Evolutionary conservation across 129 eudicot species (phyloP).

Genomic region (Scalesia atractyloides): DNA sequence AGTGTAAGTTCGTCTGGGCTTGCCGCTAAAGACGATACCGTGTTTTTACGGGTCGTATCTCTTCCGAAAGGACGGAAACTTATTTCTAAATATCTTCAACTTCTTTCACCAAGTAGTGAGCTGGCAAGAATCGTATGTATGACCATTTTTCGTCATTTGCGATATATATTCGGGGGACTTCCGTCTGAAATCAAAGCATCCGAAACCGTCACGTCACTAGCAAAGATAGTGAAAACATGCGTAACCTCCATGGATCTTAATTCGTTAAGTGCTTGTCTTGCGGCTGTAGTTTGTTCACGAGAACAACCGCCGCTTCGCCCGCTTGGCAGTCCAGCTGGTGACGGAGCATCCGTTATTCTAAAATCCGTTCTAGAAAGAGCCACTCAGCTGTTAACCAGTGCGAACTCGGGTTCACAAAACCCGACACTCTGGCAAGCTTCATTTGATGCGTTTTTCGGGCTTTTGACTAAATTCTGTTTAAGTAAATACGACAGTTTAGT

Average conservation of each 20-base stretch:
- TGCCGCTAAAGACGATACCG: slow-evolving; percentile 75
- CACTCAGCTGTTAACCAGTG: slow-evolving; percentile 43
- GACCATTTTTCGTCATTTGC: slow-evolving; percentile 86
- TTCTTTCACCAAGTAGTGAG: slow-evolving; percentile 77
- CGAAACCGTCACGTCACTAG: slow-evolving; percentile 52
- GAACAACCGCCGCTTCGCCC: slow-evolving; percentile 99
- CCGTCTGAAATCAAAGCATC: slow-evolving; percentile 62
- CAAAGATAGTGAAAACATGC: slow-evolving; percentile 55
- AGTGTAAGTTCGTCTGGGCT: slow-evolving; percentile 47
- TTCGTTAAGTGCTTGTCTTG: slow-evolving; percentile 89
- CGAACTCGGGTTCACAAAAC: slow-evolving; percentile 48
- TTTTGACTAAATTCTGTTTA: slow-evolving; percentile 76
- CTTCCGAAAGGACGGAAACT: slow-evolving; percentile 89
- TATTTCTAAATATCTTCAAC: slow-evolving; percentile 64
- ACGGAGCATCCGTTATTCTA: slow-evolving; percentile 72
- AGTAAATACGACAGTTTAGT: slow-evolving; percentile 79
- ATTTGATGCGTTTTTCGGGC: slow-evolving; percentile 79
- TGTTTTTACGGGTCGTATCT: slow-evolving; percentile 69
- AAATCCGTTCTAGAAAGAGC: slow-evolving; percentile 79
- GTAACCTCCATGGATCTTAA: slow-evolving; percentile 79
- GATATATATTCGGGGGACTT: slow-evolving; percentile 78
- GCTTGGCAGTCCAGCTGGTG: slow-evolving; percentile 86
- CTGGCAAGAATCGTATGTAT: slow-evolving; percentile 87
- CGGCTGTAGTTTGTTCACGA: slow-evolving; percentile 93
- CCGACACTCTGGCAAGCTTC: slow-evolving; percentile 96